A percentile compares a stretch with the other conserved stretches of the same genome.
Evolutionary conservation across 352 stramenopile genomes (phyloP).

Genomic region (Phytophthora sojae): DNA sequence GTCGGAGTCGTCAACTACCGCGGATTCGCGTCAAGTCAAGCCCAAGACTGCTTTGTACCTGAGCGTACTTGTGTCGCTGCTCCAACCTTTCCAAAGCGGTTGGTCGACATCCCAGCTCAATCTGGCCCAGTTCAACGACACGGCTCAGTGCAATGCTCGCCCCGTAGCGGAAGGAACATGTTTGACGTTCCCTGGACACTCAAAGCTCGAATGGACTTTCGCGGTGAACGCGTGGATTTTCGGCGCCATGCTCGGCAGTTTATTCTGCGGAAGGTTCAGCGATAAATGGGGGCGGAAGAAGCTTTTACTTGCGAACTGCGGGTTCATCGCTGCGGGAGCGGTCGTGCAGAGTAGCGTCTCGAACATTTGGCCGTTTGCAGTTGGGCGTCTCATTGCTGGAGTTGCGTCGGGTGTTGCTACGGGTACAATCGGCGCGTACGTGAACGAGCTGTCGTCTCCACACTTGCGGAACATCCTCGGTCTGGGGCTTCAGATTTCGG

Average conservation of each 20-base stretch:
- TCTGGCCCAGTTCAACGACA: conserved; percentile 54
- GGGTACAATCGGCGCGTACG: conserved; percentile 39
- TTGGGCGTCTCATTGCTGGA: conserved; percentile 48
- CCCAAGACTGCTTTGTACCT: conserved; percentile 50
- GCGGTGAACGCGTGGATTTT: conserved; percentile 56
- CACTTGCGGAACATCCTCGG: conserved; percentile 41
- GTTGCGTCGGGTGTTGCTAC: conserved; percentile 46
- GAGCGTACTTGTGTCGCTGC: conserved; percentile 44
- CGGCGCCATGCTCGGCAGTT: conserved; percentile 58
- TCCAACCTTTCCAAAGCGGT: conserved; percentile 60
- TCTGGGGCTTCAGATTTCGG: conserved; percentile 51
- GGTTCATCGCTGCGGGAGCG: conserved; percentile 46
- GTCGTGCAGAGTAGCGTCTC: conserved; percentile 37
- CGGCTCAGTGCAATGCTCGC: conserved; percentile 42
- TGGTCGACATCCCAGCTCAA: conserved; percentile 70
- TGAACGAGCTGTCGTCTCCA: conserved; percentile 50
- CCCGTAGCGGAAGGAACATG: conserved; percentile 50
- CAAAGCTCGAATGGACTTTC: conserved; percentile 45
- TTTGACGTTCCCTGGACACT: conserved; percentile 69
- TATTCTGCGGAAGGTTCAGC: conserved; percentile 45
- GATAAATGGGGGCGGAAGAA: conserved; percentile 34
- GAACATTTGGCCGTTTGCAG: conserved; percentile 39
- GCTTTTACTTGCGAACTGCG: conserved; percentile 27
- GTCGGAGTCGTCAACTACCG: background rate
- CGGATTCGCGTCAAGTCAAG: conserved; percentile 12